Base-by-base conservation (phyloP, 169 alveolate species). In the Cryptosporidium ubiquitum region DNA sequence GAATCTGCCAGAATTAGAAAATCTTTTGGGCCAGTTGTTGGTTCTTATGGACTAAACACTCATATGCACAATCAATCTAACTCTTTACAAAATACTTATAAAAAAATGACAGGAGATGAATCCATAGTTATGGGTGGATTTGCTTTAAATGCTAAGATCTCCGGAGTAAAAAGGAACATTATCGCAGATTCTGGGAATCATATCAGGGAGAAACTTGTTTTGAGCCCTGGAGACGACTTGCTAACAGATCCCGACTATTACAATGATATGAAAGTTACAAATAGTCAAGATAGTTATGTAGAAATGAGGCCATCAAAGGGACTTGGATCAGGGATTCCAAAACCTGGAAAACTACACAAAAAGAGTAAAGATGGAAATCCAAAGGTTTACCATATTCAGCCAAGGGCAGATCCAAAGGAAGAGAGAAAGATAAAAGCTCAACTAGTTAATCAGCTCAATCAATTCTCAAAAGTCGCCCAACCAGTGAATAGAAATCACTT, bases 281-380 rank as follows among this genome's bases (percentile, higher is more conserved):
- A 16, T 0, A 40, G 18, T 12, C 51, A n/a, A 6, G 37, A 73
- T 42, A 73, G 55, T 10, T 79, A 79, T 33, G 42, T 79, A 26
- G 74, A 61, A 40, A 61, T 64, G 68, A 79, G 60, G 40, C 89
- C 89, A 7, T 40, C 47, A 31, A 61, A 47, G 23, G 89, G 89
- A 20, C 31, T 35, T 6, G 89, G 89, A 14, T 23, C 79, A 9
- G 89, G 89, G 3, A 29, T 37, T n/a, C 89, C 89, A n/a, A 79
- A 26, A n/a, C 64, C 69, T 40, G 89, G 89, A 29, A 58, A 40
- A 35, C 26, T 26, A 18, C 79, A 20, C 14, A 37, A 33, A 64
- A 42, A 44, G 7, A 26, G 42, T 61, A 79, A 60, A 42, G 40
- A 18, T 12, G 51, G 68, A 18, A 42, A 12, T n/a, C 79, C 79